A percentile compares a stretch with the other conserved stretches of the same genome.
Evolutionary conservation across 306 rosid species (phyloP).

Genomic region (Quercus alba): DNA sequence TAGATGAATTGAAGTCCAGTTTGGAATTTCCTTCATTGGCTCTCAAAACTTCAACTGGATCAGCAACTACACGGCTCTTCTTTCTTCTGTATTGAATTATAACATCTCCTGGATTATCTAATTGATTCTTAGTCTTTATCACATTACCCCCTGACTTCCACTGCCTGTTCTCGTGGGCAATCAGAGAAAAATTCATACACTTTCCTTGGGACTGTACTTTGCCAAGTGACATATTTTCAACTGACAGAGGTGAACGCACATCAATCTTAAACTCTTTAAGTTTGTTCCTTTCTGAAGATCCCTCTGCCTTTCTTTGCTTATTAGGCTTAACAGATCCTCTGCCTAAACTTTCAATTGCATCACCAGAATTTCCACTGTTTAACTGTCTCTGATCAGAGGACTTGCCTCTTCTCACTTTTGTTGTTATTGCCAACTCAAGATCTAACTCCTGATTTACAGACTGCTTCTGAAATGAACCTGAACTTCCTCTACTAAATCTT

Average conservation of each 20-base stretch:
- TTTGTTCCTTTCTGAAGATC: background rate
- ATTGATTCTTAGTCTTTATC: constrained; percentile 27
- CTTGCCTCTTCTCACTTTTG: constrained; percentile 24
- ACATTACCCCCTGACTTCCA: constrained; percentile 7
- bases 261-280: constrained; percentile 8
- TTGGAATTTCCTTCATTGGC: constrained; percentile 15
- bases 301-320: constrained; percentile 7
- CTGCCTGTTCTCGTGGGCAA: constrained; percentile 12
- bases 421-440: constrained; percentile 22
- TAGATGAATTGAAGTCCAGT: constrained; percentile 10
- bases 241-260: constrained; percentile 5
- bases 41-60: constrained; percentile 13
- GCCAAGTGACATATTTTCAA: constrained; percentile 12
- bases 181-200: constrained; percentile 9
- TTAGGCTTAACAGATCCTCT: constrained; percentile 16
- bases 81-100: constrained; percentile 39
- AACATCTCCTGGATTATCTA: constrained; percentile 21
- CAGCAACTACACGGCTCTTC: constrained; percentile 27
- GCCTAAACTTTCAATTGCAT: constrained; percentile 16
- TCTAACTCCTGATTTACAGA: constrained; percentile 26
- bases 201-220: constrained; percentile 24
- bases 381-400: constrained; percentile 23
- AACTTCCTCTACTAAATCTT: constrained; percentile 30
- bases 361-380: constrained; percentile 13
- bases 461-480: constrained; percentile 17